Conservation (phyloP, 306 rosid genomes). For the Pyrus communis region DNA sequence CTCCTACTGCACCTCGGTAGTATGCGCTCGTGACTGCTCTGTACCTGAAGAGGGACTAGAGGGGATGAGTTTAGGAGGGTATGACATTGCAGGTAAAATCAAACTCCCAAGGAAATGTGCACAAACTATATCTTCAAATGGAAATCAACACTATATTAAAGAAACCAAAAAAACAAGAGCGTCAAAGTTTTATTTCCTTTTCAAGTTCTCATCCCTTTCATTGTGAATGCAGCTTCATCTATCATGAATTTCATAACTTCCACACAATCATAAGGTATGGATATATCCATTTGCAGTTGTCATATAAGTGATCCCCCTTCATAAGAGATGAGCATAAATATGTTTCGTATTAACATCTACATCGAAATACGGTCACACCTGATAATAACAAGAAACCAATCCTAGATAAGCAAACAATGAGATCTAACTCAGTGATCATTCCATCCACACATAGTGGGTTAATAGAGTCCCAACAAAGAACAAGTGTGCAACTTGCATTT, state of each 20-base stretch:
- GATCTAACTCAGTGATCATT: background rate
- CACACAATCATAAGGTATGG: background rate
- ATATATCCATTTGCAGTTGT: background rate
- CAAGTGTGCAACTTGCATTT: background rate
- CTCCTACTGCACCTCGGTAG: conserved; percentile 91
- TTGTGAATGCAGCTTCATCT: background rate
- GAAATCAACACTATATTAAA: background rate
- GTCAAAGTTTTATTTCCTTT: background rate
- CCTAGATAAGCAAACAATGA: background rate
- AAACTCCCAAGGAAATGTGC: background rate
- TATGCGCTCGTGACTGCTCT: conserved; percentile 93
- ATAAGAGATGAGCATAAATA: background rate
- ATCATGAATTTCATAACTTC: background rate
- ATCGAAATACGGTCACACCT: background rate
- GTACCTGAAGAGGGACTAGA: conserved; percentile 37
- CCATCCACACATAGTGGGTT: background rate
- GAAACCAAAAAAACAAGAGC: background rate
- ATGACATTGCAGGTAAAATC: background rate
- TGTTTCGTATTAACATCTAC: background rate
- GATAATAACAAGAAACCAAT: background rate
- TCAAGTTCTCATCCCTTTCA: background rate
- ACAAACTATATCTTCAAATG: background rate
- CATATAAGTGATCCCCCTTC: background rate
- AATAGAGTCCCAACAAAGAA: background rate
- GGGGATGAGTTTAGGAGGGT: background rate